Base-by-base conservation (phyloP, 2,329 filamentous ascomycete species). In the Clarireedia monteithiana region DNA sequence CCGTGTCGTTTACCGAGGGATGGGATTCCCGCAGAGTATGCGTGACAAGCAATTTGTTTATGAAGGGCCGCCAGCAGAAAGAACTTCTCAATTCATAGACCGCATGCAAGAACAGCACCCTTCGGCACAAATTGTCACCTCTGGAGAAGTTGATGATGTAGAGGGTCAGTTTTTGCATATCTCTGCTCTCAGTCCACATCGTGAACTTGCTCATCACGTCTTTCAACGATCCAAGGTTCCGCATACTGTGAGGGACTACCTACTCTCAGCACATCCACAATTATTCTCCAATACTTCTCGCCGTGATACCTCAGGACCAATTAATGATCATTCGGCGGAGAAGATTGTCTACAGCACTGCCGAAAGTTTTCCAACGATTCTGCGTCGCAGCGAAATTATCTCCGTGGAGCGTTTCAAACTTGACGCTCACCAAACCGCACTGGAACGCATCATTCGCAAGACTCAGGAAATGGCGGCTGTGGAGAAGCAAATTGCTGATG, bases 41-140 rank as follows among this genome's bases (percentile, higher is more conserved):
- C 82, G 91, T 51, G 91, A 96, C 70, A 96, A 96, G 73, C 86
- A 92, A 58, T 97, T 90, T 70, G 86, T 97, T 55, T 95, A 95
- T 64, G 90, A 97, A 71, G 91, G 89, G 0, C 82, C 84, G 1
- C 79, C 86, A 0, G 83, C 77, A 6, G 92, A 97, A 71, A 82
- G 88, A 23, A 83, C 89, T 42, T 82, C 84, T 1, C 85, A 84
- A 4, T 97, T 97, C 65, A 89, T 89, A 1, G 91, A 96, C 68
- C 86, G 89, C 50, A 89, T 97, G 82, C 91, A 95, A 68, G 87
- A 91, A 69, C 86, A 95, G 65, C 90, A 95, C 67, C 92, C 91
- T 3, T 77, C 86, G 2, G 91, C 92, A 3, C 88, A 94, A 65
- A 86, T 96, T 58, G 76, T 95, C 44, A 84, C 83, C 3, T 78